Conservation (phyloP, 208 protist species). For the Hexamita inflata region DNA sequence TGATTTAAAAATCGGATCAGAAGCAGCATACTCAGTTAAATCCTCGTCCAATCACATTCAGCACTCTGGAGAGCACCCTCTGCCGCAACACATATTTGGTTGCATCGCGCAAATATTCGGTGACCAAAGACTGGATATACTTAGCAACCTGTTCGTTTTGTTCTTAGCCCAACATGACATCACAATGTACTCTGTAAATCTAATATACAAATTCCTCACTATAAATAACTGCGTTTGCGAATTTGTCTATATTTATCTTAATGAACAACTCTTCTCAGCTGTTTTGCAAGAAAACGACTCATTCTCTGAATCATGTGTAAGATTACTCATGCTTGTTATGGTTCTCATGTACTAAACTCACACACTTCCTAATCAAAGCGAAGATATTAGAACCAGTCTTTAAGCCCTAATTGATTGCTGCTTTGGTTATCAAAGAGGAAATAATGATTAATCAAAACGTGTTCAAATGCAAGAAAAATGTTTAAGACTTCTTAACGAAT, state of each 20-base stretch:
- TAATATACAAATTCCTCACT: background rate
- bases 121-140: background rate
- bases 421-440: background rate
- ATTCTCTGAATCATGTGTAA: background rate
- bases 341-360: background rate
- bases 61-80: too few species aligned
- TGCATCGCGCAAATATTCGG: too few species aligned
- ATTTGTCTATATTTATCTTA: background rate
- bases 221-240: background rate
- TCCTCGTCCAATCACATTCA: too few species aligned
- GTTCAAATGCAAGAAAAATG: background rate
- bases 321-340: background rate
- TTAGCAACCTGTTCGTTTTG: background rate
- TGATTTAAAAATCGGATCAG: too few species aligned
- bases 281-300: background rate
- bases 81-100: too few species aligned
- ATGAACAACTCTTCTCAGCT: background rate
- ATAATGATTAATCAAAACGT: background rate
- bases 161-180: background rate
- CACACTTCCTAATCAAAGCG: background rate
- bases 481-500: background rate
- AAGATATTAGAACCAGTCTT: background rate
- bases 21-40: too few species aligned
- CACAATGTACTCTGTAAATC: background rate
- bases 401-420: background rate